Percentiles rank a stretch among this genome's conserved stretches.
Evolutionary conservation across 1,139 yeast species (phyloP).

Genomic region (Geotrichum fermentans): DNA sequence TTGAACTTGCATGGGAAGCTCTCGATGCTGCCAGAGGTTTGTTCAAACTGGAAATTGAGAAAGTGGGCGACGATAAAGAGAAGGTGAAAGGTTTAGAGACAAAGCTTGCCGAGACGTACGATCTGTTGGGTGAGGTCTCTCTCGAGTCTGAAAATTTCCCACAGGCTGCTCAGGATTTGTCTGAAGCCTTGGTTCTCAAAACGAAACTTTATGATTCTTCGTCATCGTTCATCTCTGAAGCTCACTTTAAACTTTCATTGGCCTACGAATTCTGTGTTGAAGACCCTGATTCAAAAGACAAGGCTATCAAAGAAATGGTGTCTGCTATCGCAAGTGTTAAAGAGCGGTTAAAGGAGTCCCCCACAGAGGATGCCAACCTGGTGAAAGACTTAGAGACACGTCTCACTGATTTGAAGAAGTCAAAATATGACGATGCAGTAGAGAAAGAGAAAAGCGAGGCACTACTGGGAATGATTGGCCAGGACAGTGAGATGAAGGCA

Average conservation of each 20-base stretch:
- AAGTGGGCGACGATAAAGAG: conserved; percentile 23
- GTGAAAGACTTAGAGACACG: conserved; percentile 48
- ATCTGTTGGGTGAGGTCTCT: conserved; percentile 82
- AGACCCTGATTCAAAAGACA: conserved; percentile 38
- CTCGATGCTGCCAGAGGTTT: conserved; percentile 69
- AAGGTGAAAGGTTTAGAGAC: conserved; percentile 39
- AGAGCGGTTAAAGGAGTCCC: conserved; percentile 41
- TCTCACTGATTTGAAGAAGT: conserved; percentile 39
- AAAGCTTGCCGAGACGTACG: conserved; percentile 70
- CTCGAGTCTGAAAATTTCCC: conserved; percentile 74
- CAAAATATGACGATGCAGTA: conserved; percentile 49
- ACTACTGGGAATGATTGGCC: conserved; percentile 60
- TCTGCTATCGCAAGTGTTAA: conserved; percentile 60
- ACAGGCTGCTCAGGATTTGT: conserved; percentile 69
- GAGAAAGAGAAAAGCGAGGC: conserved; percentile 55
- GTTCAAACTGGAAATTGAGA: conserved; percentile 47
- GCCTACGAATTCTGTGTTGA: conserved; percentile 69
- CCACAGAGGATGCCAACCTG: conserved; percentile 48
- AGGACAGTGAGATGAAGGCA: conserved; percentile 33
- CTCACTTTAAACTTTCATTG: conserved; percentile 74
- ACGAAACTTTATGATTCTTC: conserved; percentile 48
- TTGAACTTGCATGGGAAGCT: conserved; percentile 85
- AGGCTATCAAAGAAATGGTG: conserved; percentile 53
- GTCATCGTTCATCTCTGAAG: conserved; percentile 65
- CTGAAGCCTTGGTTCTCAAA: conserved; percentile 53